These are phyloP conservation scores for Aspergillus alliaceus DNA, from an alignment of 2,329 filamentous ascomycete genomes.

Conservation along the genomic window DNA sequence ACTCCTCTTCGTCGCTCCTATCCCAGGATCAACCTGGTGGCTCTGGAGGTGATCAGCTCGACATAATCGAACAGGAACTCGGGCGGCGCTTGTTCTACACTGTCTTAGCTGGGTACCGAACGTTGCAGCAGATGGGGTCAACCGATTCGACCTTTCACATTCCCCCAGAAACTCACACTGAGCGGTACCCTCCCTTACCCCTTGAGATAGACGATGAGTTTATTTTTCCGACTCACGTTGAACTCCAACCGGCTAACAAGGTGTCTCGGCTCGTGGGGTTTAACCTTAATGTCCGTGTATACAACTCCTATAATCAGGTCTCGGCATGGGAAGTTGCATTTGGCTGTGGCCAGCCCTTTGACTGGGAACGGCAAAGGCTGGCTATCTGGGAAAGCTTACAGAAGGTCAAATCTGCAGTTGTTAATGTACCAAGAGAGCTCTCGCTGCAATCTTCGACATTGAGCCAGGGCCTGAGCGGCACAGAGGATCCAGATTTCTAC, in stretches of 20 bases:
- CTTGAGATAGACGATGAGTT: constrained; percentile 82
- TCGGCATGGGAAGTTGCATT: constrained; percentile 80
- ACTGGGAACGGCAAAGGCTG: constrained; percentile 74
- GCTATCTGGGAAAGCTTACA: constrained; percentile 71
- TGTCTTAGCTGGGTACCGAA: constrained; percentile 72
- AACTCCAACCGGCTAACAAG: constrained; percentile 66
- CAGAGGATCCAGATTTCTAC: constrained; percentile 29
- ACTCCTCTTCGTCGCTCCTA: constrained; percentile 21
- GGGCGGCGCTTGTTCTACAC: constrained; percentile 74
- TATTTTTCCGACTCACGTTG: constrained; percentile 69
- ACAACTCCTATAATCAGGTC: constrained; percentile 75
- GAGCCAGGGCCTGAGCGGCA: neutral
- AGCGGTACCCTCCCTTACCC: constrained; percentile 77
- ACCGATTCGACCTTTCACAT: constrained; percentile 71
- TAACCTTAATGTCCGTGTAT: constrained; percentile 75
- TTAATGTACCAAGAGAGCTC: constrained; percentile 68
- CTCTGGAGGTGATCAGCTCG: constrained; percentile 20
- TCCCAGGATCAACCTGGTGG: constrained; percentile 22
- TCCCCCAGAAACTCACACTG: constrained; percentile 70
- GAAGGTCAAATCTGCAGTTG: constrained; percentile 67
- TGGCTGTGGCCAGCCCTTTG: constrained; percentile 72
- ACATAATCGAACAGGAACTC: constrained; percentile 47
- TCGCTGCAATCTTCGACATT: constrained; percentile 46
- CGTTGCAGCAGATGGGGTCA: constrained; percentile 74
- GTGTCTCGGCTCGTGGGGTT: constrained; percentile 76